Conservation (phyloP, 768 basidiomycete genomes). For the Suillus weaverae region DNA sequence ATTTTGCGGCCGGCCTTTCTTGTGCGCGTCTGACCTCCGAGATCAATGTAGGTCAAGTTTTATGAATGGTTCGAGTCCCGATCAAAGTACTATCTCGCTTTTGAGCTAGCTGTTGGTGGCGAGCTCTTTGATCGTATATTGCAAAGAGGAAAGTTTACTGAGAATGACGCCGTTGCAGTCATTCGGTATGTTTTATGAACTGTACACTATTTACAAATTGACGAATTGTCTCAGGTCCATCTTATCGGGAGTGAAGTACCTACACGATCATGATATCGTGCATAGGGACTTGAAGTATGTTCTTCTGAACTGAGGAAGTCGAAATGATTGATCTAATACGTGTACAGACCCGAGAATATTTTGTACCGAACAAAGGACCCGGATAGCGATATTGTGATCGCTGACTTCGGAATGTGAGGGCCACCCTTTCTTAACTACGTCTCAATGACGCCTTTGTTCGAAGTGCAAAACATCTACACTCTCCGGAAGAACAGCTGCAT, state of each 20-base stretch:
- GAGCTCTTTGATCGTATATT: constrained; percentile 92
- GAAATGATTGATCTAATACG: not conserved
- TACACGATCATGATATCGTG: constrained; percentile 91
- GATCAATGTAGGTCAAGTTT: constrained; percentile 73
- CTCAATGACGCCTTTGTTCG: not conserved
- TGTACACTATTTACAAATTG: not conserved
- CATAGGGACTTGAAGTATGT: constrained; percentile 92
- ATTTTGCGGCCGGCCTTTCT: not conserved
- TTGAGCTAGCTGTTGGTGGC: constrained; percentile 92
- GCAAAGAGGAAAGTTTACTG: constrained; percentile 87
- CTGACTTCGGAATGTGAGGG: constrained; percentile 92
- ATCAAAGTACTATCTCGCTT: constrained; percentile 92
- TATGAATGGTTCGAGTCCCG: constrained; percentile 96
- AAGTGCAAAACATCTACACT: constrained; percentile 82
- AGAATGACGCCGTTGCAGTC: constrained; percentile 82
- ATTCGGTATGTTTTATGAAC: constrained; percentile 51
- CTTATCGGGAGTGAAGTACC: constrained; percentile 81
- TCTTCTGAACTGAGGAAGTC: not conserved
- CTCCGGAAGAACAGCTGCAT: constrained; percentile 67
- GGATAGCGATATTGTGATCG: constrained; percentile 89
- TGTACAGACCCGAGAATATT: constrained; percentile 87
- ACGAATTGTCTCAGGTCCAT: constrained; percentile 54
- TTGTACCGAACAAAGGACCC: constrained; percentile 78
- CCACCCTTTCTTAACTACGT: constrained; percentile 8
- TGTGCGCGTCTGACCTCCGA: not conserved